Conservation (phyloP, 306 rosid genomes). For the Rosa rugosa region DNA sequence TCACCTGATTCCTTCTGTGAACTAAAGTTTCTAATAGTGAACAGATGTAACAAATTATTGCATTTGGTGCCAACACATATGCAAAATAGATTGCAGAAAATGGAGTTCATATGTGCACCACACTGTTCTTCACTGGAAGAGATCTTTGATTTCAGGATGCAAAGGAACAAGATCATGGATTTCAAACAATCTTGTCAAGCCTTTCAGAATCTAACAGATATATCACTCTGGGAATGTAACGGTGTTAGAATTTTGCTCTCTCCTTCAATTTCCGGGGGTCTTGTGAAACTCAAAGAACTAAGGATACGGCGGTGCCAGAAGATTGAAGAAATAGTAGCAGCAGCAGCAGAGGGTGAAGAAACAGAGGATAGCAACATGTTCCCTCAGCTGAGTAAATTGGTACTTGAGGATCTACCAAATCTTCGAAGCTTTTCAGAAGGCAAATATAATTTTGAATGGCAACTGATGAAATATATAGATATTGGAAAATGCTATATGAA, state of each 20-base stretch:
- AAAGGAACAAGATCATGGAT: neutral
- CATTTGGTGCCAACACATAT: neutral
- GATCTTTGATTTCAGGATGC: neutral
- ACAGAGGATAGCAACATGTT: neutral
- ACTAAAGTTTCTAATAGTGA: neutral
- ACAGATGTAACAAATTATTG: neutral
- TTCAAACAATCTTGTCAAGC: neutral
- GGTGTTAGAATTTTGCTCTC: neutral
- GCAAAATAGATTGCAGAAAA: slow-evolving; percentile 4
- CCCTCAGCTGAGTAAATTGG: neutral
- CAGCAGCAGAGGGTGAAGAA: neutral
- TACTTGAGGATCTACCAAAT: neutral
- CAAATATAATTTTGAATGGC: neutral
- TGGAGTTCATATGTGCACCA: neutral
- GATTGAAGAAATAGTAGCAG: slow-evolving; percentile 2
- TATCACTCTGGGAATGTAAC: neutral
- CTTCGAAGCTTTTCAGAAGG: neutral
- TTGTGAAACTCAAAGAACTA: neutral
- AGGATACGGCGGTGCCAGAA: neutral
- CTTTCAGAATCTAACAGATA: neutral
- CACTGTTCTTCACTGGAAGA: neutral
- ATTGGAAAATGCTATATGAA: neutral
- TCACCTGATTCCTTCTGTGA: neutral
- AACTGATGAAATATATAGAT: neutral
- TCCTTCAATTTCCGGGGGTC: neutral